Percentiles rank a stretch among this genome's conserved stretches.
Evolutionary conservation across 129 eudicot genomes (phyloP).

Genomic region (Oenanthe sinensis): DNA sequence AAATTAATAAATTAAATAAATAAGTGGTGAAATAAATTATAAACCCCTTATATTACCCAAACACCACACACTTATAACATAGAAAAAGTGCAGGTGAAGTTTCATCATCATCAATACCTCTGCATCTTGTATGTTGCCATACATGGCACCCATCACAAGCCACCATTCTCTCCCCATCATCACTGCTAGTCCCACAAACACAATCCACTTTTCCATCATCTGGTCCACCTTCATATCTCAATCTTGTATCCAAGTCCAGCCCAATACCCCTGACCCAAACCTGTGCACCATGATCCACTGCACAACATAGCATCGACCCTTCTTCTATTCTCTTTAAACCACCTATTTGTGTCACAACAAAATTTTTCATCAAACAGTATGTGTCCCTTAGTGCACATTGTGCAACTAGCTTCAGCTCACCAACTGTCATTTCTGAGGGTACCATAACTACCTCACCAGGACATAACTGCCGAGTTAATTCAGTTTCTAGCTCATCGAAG

Average conservation of each 20-base stretch:
- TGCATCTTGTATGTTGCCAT: slow-evolving; percentile 55
- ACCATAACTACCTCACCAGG: slow-evolving; percentile 72
- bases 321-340: slow-evolving; percentile 48
- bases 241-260: slow-evolving; percentile 44
- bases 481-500: slow-evolving; percentile 64
- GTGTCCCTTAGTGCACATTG: slow-evolving; percentile 66
- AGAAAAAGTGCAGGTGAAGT: slow-evolving; percentile 31
- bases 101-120: slow-evolving; percentile 47
- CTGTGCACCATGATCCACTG: slow-evolving; percentile 45
- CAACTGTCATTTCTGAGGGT: slow-evolving; percentile 42
- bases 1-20: slow-evolving; percentile 1
- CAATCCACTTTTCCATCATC: slow-evolving; percentile 23
- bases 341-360: slow-evolving; percentile 63
- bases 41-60: neutral
- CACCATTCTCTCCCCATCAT: slow-evolving; percentile 66
- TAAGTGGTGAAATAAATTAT: neutral
- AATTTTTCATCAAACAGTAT: slow-evolving; percentile 52
- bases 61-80: slow-evolving; percentile 31
- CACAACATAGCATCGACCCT: slow-evolving; percentile 32
- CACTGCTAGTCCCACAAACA: slow-evolving; percentile 39
- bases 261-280: slow-evolving; percentile 80
- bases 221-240: slow-evolving; percentile 63
- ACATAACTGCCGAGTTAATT: slow-evolving; percentile 38
- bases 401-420: slow-evolving; percentile 42
- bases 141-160: slow-evolving; percentile 56